Base-by-base conservation (phyloP, 1,284 basidiomycete species). In the Fomitopsis schrenkii region DNA sequence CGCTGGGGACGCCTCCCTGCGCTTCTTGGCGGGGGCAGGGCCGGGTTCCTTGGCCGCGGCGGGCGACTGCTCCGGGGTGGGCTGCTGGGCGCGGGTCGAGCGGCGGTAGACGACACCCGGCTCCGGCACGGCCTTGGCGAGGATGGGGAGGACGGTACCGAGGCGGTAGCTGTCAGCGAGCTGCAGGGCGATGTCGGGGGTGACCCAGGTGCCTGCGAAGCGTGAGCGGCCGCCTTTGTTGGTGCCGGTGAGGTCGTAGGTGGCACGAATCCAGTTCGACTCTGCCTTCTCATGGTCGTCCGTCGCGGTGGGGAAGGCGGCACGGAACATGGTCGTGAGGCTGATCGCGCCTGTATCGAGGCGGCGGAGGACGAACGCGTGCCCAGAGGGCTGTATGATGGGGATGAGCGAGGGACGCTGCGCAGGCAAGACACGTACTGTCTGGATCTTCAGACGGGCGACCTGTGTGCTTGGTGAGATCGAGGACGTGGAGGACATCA, bases 261-360 rank as follows among this genome's bases (percentile, higher is more conserved):
- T 84, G 30, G 88, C 83, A 71, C 91, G 92, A 63, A 95, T 88
- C 91, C 92, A 98, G 56, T 85, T 83, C 67, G 93, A 85, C 76
- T 99, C 97, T 36, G 77, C 78, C 71, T 86, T 87, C 76, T 98
- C 97, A 22, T 90, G 88, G 52, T 84, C 82, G 2, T 94, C 93
- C 36, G 82, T 78, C 0, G 95, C 92, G 59, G 81, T 86, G 9
- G 97, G 97, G 77, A 96, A 99, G 0, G 96, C 95, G 30, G 96
- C 94, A 67, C 95, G 93, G 81, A 95, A 98, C 94, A 99, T 97
- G 63, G 97, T 97, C 5, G 95, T 97, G 19, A 97, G 88, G 62
- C 93, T 95, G 75, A 99, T 85, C 28, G 96, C 96, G 66, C 94
- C 88, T 6, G 97, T 98, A 78, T 99, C 97, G 72, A 95, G 97